phyloP scores from a whole-genome alignment of 345 rosid genomes.

The Alliaria petiolata region DNA sequence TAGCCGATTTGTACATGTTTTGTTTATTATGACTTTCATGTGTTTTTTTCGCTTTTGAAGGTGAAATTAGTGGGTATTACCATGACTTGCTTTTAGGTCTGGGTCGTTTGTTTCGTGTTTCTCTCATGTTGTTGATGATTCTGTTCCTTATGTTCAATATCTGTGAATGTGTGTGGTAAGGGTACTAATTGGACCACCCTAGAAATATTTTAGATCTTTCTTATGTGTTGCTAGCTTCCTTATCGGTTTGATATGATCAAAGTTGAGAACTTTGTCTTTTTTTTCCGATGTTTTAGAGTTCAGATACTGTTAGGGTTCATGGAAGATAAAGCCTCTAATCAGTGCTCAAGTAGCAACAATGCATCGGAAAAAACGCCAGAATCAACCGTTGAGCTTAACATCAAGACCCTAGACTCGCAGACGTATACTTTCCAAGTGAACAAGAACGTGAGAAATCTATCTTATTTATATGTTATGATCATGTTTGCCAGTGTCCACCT shows the following conservation, averaged over 20 bases:
- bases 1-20: background rate
- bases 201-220: background rate
- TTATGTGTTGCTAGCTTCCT: background rate
- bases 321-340: slow-evolving; percentile 53
- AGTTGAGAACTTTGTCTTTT: background rate
- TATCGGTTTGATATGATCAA: background rate
- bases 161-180: background rate
- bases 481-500: background rate
- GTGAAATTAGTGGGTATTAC: background rate
- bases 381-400: slow-evolving; percentile 61
- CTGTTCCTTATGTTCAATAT: background rate
- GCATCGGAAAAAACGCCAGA: slow-evolving; percentile 48
- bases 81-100: slow-evolving; percentile 12
- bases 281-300: background rate
- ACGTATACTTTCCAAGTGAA: slow-evolving; percentile 60
- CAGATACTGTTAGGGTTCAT: slow-evolving; percentile 34
- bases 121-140: slow-evolving; percentile 1
- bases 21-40: background rate
- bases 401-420: slow-evolving; percentile 87
- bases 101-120: background rate
- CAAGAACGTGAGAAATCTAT: slow-evolving; percentile 55
- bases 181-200: background rate
- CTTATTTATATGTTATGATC: background rate
- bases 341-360: slow-evolving; percentile 51
- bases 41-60: background rate